These are phyloP conservation scores for Fremontodendron californicum DNA, from an alignment of 345 rosid genomes.

Conservation along the genomic window DNA sequence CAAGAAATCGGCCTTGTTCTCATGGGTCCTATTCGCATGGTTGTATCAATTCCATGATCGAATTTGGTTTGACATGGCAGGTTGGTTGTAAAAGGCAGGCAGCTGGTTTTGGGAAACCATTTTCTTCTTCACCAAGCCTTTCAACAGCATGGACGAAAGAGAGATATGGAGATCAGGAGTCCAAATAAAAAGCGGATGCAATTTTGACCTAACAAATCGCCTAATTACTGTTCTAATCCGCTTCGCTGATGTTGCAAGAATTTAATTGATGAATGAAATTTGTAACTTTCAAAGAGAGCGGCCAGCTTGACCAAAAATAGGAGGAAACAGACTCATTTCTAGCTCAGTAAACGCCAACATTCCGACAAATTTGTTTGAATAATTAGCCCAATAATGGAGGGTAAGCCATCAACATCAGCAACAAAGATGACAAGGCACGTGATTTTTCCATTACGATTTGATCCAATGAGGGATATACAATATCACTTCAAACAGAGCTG, in stretches of 20 bases:
- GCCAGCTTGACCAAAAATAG: conserved; percentile 14
- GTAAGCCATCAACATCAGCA: conserved; percentile 44
- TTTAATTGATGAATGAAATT: not conserved
- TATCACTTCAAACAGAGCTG: not conserved
- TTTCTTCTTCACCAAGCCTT: conserved; percentile 67
- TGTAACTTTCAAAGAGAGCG: not conserved
- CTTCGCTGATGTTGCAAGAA: too few relatives aligned
- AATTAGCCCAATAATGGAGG: conserved; percentile 29
- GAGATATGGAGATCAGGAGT: conserved; percentile 84
- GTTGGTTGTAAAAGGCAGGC: not conserved
- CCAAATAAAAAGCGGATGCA: conserved; percentile 84
- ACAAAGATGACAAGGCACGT: conserved; percentile 29
- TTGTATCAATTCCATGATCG: conserved; percentile 22
- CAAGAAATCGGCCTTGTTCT: conserved; percentile 32
- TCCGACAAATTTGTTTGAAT: conserved; percentile 39
- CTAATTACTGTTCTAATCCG: conserved; percentile 51
- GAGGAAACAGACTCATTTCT: not conserved
- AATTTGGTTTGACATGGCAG: conserved; percentile 9
- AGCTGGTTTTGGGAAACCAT: conserved; percentile 2
- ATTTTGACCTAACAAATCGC: conserved; percentile 67
- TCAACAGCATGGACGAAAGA: conserved; percentile 71
- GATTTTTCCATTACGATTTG: conserved; percentile 12
- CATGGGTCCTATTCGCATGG: conserved; percentile 23
- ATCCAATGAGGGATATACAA: too few relatives aligned
- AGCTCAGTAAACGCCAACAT: conserved; percentile 23